Evolutionary conservation across 495 filamentous ascomycete species (phyloP).

Genomic region (Opeltia flavorubescens): DNA sequence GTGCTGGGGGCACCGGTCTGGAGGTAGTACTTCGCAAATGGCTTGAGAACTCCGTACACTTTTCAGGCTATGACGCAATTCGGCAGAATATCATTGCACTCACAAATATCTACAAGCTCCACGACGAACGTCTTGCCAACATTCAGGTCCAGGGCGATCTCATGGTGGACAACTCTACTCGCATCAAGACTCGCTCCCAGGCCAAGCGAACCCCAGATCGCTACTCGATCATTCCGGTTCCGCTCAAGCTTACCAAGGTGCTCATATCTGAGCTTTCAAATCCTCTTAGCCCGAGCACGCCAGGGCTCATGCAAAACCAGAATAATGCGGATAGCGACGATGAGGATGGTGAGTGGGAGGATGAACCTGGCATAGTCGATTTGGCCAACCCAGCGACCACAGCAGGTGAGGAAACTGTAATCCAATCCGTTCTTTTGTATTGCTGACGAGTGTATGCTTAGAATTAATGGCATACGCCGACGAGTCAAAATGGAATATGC

Average conservation of each 20-base stretch:
- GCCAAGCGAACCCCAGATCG: constrained; percentile 73
- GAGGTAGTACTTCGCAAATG: constrained; percentile 85
- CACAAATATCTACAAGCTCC: constrained; percentile 72
- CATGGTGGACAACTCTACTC: constrained; percentile 62
- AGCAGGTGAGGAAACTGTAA: constrained; percentile 10
- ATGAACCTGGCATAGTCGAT: constrained; percentile 61
- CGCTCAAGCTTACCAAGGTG: constrained; percentile 92
- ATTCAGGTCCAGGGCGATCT: constrained; percentile 85
- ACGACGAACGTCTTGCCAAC: constrained; percentile 65
- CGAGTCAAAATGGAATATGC: constrained; percentile 23
- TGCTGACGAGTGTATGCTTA: constrained; percentile 3
- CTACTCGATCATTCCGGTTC: constrained; percentile 75
- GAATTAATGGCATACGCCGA: constrained; percentile 71
- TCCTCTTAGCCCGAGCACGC: constrained; percentile 39
- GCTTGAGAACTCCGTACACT: constrained; percentile 91
- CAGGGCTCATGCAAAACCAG: constrained; percentile 16
- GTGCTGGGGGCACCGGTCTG: constrained; percentile 52
- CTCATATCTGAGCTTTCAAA: constrained; percentile 71
- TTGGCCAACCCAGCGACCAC: constrained; percentile 45
- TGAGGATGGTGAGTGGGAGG: constrained; percentile 85
- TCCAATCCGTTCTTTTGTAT: not conserved
- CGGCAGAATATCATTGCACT: constrained; percentile 90
- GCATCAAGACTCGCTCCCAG: constrained; percentile 86
- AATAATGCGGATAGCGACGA: constrained; percentile 45
- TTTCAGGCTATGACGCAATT: constrained; percentile 93